phyloP scores from a whole-genome alignment of 2,329 filamentous ascomycete species.

The Microascus cirrosus region DNA sequence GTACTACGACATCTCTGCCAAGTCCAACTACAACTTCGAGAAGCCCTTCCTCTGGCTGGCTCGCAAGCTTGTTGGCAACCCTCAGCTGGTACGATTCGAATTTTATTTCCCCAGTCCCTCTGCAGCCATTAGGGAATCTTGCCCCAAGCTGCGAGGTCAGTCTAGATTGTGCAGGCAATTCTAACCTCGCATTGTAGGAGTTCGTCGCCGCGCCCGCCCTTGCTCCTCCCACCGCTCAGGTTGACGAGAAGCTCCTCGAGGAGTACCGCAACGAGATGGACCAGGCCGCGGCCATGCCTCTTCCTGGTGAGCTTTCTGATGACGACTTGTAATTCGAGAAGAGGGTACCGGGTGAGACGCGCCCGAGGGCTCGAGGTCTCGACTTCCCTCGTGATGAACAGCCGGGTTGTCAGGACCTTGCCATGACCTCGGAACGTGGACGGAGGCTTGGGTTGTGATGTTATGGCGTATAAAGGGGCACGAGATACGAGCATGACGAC shows the following conservation, averaged over 20 bases:
- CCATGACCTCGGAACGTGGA: neutral
- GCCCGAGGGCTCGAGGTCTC: slow-evolving; percentile 6
- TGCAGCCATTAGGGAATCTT: neutral
- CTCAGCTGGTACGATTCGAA: slow-evolving; percentile 26
- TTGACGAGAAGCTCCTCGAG: slow-evolving; percentile 72
- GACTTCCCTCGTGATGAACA: slow-evolving; percentile 7
- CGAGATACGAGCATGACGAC: neutral
- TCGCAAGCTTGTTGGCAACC: slow-evolving; percentile 95
- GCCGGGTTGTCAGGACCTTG: neutral
- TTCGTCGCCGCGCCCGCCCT: slow-evolving; percentile 94
- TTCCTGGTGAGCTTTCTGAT: slow-evolving; percentile 89
- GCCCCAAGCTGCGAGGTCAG: neutral
- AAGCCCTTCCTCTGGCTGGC: slow-evolving; percentile 99
- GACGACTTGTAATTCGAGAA: slow-evolving; percentile 42
- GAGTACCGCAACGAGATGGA: slow-evolving; percentile 86
- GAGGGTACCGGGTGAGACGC: slow-evolving; percentile 5
- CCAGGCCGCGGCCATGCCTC: slow-evolving; percentile 66
- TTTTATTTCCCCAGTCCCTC: neutral
- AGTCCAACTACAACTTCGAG: slow-evolving; percentile 99
- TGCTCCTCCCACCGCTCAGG: slow-evolving; percentile 81
- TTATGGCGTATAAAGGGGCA: neutral
- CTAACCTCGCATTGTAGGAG: slow-evolving; percentile 48
- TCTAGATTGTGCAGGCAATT: neutral
- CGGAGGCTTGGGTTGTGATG: neutral
- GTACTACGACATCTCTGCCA: slow-evolving; percentile 99